Percentiles rank a stretch among this genome's conserved stretches.
phyloP scores from a whole-genome alignment of 768 basidiomycete species.

The Clathrus columnatus region DNA sequence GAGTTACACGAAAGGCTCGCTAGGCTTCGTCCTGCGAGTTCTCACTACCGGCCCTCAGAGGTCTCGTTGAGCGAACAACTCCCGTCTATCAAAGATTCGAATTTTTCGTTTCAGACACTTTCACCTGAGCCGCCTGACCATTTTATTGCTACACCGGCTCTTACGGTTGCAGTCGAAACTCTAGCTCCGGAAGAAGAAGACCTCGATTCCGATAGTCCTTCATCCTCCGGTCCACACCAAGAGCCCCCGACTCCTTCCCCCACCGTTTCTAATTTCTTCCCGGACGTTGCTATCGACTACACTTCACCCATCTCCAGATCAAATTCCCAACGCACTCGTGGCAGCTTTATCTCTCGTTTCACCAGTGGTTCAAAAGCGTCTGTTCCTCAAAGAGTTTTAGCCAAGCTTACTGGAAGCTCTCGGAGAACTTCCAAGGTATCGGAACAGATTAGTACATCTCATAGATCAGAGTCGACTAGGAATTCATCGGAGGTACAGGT shows the following conservation, averaged over 20 bases:
- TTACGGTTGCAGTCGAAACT: conserved; percentile 8
- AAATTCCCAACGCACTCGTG: background rate
- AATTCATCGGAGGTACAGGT: background rate
- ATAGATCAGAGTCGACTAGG: background rate
- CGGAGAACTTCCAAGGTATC: background rate
- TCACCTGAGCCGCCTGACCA: background rate
- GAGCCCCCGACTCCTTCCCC: conserved; percentile 6
- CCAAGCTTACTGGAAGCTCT: background rate
- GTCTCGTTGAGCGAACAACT: background rate
- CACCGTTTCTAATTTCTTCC: conserved; percentile 8
- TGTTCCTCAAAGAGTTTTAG: background rate
- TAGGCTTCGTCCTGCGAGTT: conserved; percentile 7
- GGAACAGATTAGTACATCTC: background rate
- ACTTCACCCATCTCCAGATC: background rate
- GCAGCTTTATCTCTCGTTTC: background rate
- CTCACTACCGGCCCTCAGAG: conserved; percentile 1
- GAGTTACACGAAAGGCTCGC: conserved; percentile 1
- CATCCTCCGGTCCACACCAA: background rate
- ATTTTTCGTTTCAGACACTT: background rate
- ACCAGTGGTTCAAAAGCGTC: conserved; percentile 6
- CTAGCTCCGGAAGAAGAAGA: conserved; percentile 3
- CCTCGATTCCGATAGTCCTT: background rate
- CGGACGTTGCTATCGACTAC: conserved; percentile 1
- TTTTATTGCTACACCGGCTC: background rate
- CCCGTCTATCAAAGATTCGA: background rate